These are phyloP conservation scores for Austroboletus rostrupii DNA, from an alignment of 1,284 basidiomycete genomes.

Conservation along the genomic window DNA sequence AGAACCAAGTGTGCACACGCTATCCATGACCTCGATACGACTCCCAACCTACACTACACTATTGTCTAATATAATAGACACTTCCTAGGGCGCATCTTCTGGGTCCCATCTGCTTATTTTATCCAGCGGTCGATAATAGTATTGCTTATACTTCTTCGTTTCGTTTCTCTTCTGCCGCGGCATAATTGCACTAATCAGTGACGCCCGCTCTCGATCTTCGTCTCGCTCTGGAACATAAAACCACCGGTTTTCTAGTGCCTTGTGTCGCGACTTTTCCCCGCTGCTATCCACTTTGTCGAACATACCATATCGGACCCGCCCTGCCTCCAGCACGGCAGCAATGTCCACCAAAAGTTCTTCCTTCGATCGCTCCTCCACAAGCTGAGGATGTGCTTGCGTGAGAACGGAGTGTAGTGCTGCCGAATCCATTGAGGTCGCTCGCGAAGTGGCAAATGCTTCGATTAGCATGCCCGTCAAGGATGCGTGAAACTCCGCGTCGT, in stretches of 20 bases:
- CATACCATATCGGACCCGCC: conserved; percentile 50
- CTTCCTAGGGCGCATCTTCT: conserved; percentile 46
- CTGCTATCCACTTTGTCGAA: conserved; percentile 69
- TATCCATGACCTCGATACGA: too few relatives aligned
- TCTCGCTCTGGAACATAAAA: conserved; percentile 74
- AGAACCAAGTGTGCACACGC: too few relatives aligned
- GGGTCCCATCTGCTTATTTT: conserved; percentile 64
- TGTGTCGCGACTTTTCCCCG: conserved; percentile 44
- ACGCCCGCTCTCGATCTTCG: conserved; percentile 63
- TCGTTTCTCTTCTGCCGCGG: conserved; percentile 67
- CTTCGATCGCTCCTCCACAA: conserved; percentile 40
- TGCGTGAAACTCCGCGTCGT: conserved; percentile 14
- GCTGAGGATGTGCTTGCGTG: conserved; percentile 49
- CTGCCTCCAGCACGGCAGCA: conserved; percentile 46
- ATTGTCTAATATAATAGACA: not conserved
- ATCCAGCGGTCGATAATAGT: conserved; percentile 68
- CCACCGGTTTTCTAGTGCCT: conserved; percentile 62
- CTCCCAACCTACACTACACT: conserved; percentile 5
- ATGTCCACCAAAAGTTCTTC: conserved; percentile 49
- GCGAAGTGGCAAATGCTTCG: conserved; percentile 67
- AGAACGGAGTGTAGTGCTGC: conserved; percentile 51
- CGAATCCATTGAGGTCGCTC: conserved; percentile 62
- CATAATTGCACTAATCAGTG: conserved; percentile 64
- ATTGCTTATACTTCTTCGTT: conserved; percentile 78
- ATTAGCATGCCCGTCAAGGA: conserved; percentile 63